A percentile compares a stretch with the other conserved stretches of the same genome.
phyloP scores from a whole-genome alignment of 768 basidiomycete genomes.

The Antrodiella citrinella region DNA sequence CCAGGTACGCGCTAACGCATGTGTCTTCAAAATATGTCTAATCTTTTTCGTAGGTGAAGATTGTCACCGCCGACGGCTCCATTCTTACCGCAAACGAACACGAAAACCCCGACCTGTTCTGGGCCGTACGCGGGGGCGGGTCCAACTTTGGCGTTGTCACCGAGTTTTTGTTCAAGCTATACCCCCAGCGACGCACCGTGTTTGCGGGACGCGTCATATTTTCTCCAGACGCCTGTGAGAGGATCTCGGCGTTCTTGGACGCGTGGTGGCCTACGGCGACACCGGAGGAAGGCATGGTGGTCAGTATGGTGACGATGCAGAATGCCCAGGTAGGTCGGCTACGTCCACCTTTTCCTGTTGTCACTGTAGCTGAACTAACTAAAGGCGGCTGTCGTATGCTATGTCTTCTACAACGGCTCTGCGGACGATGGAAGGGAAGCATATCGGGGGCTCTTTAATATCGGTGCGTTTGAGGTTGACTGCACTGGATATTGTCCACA shows the following conservation, averaged over 20 bases:
- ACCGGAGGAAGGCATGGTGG: slow-evolving; percentile 14
- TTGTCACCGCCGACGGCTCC: slow-evolving; percentile 36
- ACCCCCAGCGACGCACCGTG: slow-evolving; percentile 37
- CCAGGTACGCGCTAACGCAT: slow-evolving; percentile 9
- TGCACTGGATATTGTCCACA: background rate
- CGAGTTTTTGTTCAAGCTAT: slow-evolving; percentile 33
- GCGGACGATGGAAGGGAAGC: slow-evolving; percentile 33
- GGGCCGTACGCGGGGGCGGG: slow-evolving; percentile 40
- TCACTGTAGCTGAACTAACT: too few species aligned
- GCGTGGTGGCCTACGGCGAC: slow-evolving; percentile 27
- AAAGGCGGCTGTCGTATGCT: background rate
- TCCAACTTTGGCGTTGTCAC: slow-evolving; percentile 47
- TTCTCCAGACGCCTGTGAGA: slow-evolving; percentile 14
- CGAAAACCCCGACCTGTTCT: slow-evolving; percentile 35
- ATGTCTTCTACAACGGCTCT: slow-evolving; percentile 37
- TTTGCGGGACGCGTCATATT: slow-evolving; percentile 34
- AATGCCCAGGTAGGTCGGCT: background rate
- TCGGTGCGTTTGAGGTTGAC: slow-evolving; percentile 21
- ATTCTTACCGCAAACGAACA: slow-evolving; percentile 20
- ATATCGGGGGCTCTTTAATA: slow-evolving; percentile 34
- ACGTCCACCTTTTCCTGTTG: too few species aligned
- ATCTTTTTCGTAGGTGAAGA: slow-evolving; percentile 28
- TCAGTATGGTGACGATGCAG: background rate
- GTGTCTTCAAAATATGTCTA: too few species aligned
- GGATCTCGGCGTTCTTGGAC: slow-evolving; percentile 17